A percentile compares a stretch with the other conserved stretches of the same genome.
phyloP scores from a whole-genome alignment of 768 basidiomycete species.

The Tulasnella sp. region DNA sequence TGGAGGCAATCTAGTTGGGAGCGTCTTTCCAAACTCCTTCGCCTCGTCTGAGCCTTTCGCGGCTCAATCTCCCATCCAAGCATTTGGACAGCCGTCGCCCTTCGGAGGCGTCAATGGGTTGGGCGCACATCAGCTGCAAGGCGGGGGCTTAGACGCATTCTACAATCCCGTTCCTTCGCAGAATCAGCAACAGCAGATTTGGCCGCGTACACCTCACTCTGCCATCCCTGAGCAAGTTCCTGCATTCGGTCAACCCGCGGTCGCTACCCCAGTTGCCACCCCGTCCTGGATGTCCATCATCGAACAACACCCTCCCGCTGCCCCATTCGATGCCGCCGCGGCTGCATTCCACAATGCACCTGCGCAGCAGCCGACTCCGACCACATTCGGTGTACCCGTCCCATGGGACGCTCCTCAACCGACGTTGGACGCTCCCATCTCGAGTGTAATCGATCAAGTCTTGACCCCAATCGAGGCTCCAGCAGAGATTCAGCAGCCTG shows the following conservation, averaged over 20 bases:
- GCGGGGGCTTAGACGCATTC: background rate
- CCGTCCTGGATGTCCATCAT: background rate
- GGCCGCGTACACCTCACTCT: background rate
- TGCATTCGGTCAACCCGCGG: background rate
- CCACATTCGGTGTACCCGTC: background rate
- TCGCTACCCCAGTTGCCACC: background rate
- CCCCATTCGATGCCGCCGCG: conserved; percentile 7
- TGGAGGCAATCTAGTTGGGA: background rate
- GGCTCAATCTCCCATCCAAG: background rate
- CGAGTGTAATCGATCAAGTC: background rate
- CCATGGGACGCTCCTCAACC: background rate
- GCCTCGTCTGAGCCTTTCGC: background rate
- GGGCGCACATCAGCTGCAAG: background rate
- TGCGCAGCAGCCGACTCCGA: conserved; percentile 18
- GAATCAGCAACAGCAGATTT: background rate
- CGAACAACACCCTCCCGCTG: background rate
- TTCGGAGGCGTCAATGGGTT: background rate
- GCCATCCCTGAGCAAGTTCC: background rate
- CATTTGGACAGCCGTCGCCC: background rate
- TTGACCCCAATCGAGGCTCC: background rate
- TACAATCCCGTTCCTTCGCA: background rate
- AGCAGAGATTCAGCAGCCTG: background rate
- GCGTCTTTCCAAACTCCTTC: background rate
- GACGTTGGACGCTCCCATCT: background rate
- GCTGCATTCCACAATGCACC: conserved; percentile 17